These are phyloP conservation scores for Fagopyrum esculentum DNA, from an alignment of 148 eudicot species.

Conservation along the genomic window DNA sequence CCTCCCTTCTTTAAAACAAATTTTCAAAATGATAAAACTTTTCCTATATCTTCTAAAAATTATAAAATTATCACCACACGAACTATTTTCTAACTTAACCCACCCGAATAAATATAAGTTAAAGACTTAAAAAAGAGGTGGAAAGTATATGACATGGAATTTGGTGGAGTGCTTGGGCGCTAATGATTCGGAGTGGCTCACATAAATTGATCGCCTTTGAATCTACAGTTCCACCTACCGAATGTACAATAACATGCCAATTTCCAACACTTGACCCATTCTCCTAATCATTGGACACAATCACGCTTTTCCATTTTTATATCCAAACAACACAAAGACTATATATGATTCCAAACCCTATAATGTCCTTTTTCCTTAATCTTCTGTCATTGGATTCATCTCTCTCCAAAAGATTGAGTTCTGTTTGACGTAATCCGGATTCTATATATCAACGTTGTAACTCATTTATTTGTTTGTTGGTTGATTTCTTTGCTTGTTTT, in stretches of 20 bases:
- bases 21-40: too few relatives aligned
- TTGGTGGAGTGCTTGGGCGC: neutral
- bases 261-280: neutral
- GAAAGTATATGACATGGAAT: neutral
- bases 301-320: conserved; percentile 7
- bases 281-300: conserved; percentile 5
- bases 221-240: neutral
- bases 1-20: too few relatives aligned
- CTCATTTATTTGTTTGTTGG: too few relatives aligned
- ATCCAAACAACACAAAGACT: neutral
- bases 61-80: too few relatives aligned
- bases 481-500: too few relatives aligned
- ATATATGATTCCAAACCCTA: conserved; percentile 2
- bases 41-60: too few relatives aligned
- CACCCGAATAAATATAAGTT: neutral
- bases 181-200: conserved; percentile 8
- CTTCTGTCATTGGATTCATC: neutral
- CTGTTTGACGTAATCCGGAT: too few relatives aligned
- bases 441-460: too few relatives aligned
- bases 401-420: too few relatives aligned
- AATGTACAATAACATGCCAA: neutral
- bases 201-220: neutral
- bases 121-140: neutral
- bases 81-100: too few relatives aligned
- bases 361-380: neutral